Evolutionary conservation across 106 monocot species (phyloP), one percentile per base, ranked within the genome.

Genomic region (Triglochin maritima): DNA sequence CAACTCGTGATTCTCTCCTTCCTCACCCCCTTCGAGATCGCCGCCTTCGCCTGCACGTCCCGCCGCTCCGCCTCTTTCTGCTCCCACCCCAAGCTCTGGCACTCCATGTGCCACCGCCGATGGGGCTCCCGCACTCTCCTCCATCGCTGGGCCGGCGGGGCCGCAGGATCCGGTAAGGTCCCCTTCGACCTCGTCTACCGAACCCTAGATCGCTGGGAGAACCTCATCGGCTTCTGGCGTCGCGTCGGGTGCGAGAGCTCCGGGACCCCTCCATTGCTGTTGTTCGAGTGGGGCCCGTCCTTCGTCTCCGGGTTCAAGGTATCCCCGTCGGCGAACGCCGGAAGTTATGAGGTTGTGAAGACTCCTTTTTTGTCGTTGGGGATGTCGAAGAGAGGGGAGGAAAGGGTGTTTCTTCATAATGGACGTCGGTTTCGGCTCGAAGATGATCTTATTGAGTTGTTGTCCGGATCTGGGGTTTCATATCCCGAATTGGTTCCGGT

Each of bases 161-260:
- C 57, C 72, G 12, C 78, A 6, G 42, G 55, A 68, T 49, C 57
- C 69, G 42, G 62, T 11, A 53, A 46, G 61, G 13, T 53, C 64
- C 73, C 42, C 44, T 69, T 65, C 64, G 17, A 6, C 9, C 63
- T 29, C 17, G 60, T 81, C 62, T 81, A 76, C 78, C 10, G 17
- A 16, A 44, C 72, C 44, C 73, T 85, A 17, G 67, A 75, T 46
- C 70, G 72, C 16, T 81, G 81, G 75, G 81, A 81, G 13, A 9
- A 13, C 10, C 87, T 87, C 58, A 70, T 87, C 60, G 91, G 91
- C 0, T 92, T 87, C 82, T 87, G 91, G 91, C 82, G 91, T 66
- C 82, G 77, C 47, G 74, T 87, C 59, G 84, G 82, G n/a, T 73
- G 49, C 3, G 71, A 63, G 15, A 12, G 7, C 62, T 11, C 60